A percentile compares a stretch with the other conserved stretches of the same genome.
Evolutionary conservation across 148 eudicot genomes (phyloP).

Genomic region (Simmondsia chinensis): DNA sequence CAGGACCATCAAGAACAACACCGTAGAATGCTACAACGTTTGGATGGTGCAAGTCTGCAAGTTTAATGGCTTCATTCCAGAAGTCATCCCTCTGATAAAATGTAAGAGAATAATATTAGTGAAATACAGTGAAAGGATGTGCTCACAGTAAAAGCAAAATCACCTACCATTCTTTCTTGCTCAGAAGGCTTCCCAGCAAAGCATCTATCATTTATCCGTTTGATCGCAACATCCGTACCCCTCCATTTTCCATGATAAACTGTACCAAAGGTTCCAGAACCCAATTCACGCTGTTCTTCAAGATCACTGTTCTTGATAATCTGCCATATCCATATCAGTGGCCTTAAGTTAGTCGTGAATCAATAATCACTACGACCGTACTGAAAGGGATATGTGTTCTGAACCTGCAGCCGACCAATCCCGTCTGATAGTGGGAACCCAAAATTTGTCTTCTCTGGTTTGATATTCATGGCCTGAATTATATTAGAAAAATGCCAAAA

Average conservation of each 20-base stretch:
- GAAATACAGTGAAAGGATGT: no score
- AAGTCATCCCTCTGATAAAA: conserved; percentile 65
- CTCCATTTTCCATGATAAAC: conserved; percentile 99
- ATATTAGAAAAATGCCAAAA: conserved; percentile 1
- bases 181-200: conserved; percentile 91
- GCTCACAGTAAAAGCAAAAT: background rate
- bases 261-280: conserved; percentile 96
- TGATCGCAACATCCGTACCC: conserved; percentile 95
- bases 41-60: conserved; percentile 95
- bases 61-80: conserved; percentile 95
- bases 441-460: conserved; percentile 56
- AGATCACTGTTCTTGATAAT: conserved; percentile 82
- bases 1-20: conserved; percentile 94
- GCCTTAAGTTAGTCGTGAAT: background rate
- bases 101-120: background rate
- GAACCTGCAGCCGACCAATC: conserved; percentile 81
- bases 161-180: conserved; percentile 75
- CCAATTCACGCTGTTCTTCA: conserved; percentile 85
- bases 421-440: conserved; percentile 69
- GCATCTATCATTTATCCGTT: conserved; percentile 83
- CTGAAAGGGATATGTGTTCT: conserved; percentile 4
- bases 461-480: conserved; percentile 48
- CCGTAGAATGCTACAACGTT: conserved; percentile 97
- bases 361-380: background rate
- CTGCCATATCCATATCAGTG: conserved; percentile 20